phyloP scores from a whole-genome alignment of 2,329 filamentous ascomycete species.

The Ascochyta clinopodiicola region DNA sequence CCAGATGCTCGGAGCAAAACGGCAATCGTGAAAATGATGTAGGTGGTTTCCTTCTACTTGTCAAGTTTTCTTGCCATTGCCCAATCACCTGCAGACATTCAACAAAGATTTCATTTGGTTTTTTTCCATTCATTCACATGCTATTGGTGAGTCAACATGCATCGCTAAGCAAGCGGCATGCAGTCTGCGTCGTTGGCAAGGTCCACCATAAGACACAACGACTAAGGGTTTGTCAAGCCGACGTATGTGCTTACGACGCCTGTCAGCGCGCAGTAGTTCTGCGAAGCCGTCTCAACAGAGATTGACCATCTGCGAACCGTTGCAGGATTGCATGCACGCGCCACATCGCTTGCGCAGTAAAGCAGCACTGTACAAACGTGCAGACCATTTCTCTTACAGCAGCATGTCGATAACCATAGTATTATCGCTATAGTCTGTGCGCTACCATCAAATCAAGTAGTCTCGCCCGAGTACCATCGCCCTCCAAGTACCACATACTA shows the following conservation, averaged over 20 bases:
- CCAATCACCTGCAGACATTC: slow-evolving; percentile 7
- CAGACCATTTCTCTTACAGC: slow-evolving; percentile 6
- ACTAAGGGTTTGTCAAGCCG: neutral
- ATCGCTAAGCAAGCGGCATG: neutral
- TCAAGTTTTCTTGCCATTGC: neutral
- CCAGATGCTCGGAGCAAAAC: slow-evolving; percentile 16
- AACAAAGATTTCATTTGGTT: slow-evolving; percentile 5
- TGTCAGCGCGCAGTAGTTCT: slow-evolving; percentile 4
- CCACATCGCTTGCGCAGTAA: too few relatives aligned
- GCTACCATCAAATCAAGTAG: too few relatives aligned
- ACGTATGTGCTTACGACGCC: neutral
- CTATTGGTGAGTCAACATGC: slow-evolving; percentile 6
- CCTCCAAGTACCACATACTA: too few relatives aligned
- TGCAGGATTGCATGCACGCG: too few relatives aligned
- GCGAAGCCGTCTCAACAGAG: neutral
- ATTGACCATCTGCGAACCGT: neutral
- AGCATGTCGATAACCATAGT: neutral
- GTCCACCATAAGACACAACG: neutral
- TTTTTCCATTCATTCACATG: neutral
- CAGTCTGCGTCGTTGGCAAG: neutral
- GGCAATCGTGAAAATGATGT: slow-evolving; percentile 18
- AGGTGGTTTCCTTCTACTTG: neutral
- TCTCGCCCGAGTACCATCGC: too few relatives aligned
- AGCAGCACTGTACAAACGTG: neutral
- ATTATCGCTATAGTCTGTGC: neutral